Evolutionary conservation across 345 rosid species (phyloP).

Genomic region (Capsella bursapastoris): DNA sequence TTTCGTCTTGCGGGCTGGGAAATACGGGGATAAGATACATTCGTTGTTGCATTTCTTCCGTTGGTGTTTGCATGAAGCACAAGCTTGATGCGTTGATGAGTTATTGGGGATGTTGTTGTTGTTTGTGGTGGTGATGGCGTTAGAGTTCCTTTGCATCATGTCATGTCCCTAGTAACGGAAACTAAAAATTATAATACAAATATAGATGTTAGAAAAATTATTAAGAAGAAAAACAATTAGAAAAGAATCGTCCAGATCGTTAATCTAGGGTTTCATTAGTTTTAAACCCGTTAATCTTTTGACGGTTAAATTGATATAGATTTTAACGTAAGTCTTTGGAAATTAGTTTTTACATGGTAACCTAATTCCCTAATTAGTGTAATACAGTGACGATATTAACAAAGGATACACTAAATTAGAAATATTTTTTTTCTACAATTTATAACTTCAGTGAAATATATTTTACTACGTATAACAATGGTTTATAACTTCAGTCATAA

Average conservation of each 20-base stretch:
- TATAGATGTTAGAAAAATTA: neutral
- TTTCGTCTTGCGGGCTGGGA: slow-evolving; percentile 42
- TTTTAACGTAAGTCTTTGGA: neutral
- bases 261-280: neutral
- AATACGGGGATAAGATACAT: slow-evolving; percentile 45
- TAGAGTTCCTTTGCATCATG: slow-evolving; percentile 40
- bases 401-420: neutral
- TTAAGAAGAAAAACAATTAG: too few species aligned
- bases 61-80: slow-evolving; percentile 52
- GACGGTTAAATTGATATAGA: neutral
- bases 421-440: neutral
- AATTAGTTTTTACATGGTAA: neutral
- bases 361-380: neutral
- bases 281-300: neutral
- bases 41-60: slow-evolving; percentile 49
- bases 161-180: slow-evolving; percentile 28
- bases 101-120: slow-evolving; percentile 13
- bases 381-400: neutral
- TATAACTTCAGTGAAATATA: neutral
- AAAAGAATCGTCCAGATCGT: neutral
- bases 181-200: neutral
- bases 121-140: neutral
- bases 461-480: too few species aligned
- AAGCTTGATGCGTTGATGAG: slow-evolving; percentile 46
- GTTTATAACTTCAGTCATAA: too few species aligned